These are phyloP conservation scores for Paecilomyces variotii DNA, from an alignment of 2,329 filamentous ascomycete genomes.

Conservation along the genomic window DNA sequence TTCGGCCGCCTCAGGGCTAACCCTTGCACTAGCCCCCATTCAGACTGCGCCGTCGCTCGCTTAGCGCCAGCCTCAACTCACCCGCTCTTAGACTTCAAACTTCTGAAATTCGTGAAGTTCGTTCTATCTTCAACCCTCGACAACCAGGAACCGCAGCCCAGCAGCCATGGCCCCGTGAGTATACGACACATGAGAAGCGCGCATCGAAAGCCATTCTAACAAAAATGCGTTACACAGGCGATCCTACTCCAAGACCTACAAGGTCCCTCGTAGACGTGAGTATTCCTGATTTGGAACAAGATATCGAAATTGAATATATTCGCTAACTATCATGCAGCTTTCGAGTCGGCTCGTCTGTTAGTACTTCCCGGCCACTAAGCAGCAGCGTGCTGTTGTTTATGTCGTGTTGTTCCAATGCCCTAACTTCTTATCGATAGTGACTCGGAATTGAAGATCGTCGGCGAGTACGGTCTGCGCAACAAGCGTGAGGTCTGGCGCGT, in stretches of 20 bases:
- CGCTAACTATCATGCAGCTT: slow-evolving; percentile 50
- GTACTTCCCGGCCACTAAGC: slow-evolving; percentile 91
- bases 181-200: slow-evolving; percentile 17
- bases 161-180: slow-evolving; percentile 39
- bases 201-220: slow-evolving; percentile 32
- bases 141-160: slow-evolving; percentile 31
- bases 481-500: slow-evolving; percentile 99
- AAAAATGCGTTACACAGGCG: slow-evolving; percentile 32
- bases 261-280: slow-evolving; percentile 83
- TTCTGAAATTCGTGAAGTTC: slow-evolving; percentile 17
- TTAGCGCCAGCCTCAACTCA: slow-evolving; percentile 13
- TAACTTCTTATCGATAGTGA: slow-evolving; percentile 67
- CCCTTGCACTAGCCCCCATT: slow-evolving; percentile 17
- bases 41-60: slow-evolving; percentile 13
- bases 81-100: slow-evolving; percentile 10
- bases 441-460: slow-evolving; percentile 98
- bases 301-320: slow-evolving; percentile 5
- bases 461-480: slow-evolving; percentile 99
- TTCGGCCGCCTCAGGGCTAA: slow-evolving; percentile 12
- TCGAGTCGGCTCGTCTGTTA: slow-evolving; percentile 99
- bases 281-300: slow-evolving; percentile 16
- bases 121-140: slow-evolving; percentile 26
- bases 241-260: slow-evolving; percentile 98
- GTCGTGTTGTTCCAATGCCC: slow-evolving; percentile 64
- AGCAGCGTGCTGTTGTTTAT: slow-evolving; percentile 94